These are phyloP conservation scores for Ilyonectria robusta DNA, from an alignment of 2,329 filamentous ascomycete species.

Conservation along the genomic window DNA sequence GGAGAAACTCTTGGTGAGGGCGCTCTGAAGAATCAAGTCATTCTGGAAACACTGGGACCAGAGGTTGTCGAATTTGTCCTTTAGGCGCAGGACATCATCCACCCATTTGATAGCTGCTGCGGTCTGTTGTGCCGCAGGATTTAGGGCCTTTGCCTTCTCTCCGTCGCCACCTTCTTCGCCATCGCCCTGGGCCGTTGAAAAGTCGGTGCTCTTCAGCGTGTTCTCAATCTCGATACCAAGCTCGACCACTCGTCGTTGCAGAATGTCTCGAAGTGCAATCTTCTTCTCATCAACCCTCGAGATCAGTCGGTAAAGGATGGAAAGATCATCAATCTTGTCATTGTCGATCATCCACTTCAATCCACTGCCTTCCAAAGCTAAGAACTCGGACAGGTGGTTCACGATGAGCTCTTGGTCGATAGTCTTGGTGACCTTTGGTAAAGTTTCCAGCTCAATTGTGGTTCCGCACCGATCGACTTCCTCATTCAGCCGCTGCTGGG, in stretches of 20 bases:
- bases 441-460: conserved; percentile 81
- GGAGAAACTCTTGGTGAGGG: conserved; percentile 87
- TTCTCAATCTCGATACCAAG: conserved; percentile 89
- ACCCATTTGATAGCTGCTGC: conserved; percentile 94
- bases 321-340: conserved; percentile 82
- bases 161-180: conserved; percentile 64
- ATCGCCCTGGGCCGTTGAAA: conserved; percentile 59
- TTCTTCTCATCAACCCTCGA: conserved; percentile 83
- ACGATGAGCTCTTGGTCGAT: conserved; percentile 87
- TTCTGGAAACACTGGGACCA: conserved; percentile 80
- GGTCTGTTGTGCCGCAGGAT: conserved; percentile 81
- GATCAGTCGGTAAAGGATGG: conserved; percentile 86
- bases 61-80: conserved; percentile 90
- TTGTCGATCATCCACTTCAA: conserved; percentile 93
- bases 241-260: conserved; percentile 83
- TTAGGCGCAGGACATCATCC: conserved; percentile 87
- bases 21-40: conserved; percentile 84
- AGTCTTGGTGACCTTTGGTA: conserved; percentile 80
- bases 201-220: conserved; percentile 68
- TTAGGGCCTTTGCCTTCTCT: conserved; percentile 54
- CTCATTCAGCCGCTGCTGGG: conserved; percentile 81
- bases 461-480: conserved; percentile 88
- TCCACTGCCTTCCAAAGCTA: conserved; percentile 87
- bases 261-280: conserved; percentile 74
- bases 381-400: conserved; percentile 83